Percentiles rank a stretch among this genome's conserved stretches.
These are phyloP conservation scores for Monilinia laxa DNA, from an alignment of 2,329 filamentous ascomycete genomes.

Conservation along the genomic window DNA sequence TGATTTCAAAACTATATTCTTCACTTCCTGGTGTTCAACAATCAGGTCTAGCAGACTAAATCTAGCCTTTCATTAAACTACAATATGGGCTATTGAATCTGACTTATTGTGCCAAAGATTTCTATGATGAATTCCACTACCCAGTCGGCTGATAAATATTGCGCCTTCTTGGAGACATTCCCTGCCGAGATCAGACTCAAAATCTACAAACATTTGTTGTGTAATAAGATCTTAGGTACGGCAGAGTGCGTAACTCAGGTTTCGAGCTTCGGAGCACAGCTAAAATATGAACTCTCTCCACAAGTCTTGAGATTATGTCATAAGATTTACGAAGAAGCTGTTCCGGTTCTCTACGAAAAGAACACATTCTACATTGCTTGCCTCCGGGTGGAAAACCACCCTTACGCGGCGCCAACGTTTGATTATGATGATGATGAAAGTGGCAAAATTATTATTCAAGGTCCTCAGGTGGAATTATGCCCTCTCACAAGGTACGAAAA, in stretches of 20 bases:
- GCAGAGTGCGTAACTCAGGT: neutral
- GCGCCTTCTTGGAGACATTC: constrained; percentile 10
- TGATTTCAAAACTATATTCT: neutral
- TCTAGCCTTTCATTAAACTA: neutral
- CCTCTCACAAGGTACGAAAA: constrained; percentile 22
- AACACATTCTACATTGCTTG: constrained; percentile 44
- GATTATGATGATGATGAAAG: neutral
- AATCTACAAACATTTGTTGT: constrained; percentile 43
- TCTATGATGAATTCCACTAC: neutral
- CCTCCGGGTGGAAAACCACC: neutral
- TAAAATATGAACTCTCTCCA: constrained; percentile 26
- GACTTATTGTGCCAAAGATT: neutral
- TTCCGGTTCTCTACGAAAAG: constrained; percentile 45
- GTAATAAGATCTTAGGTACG: constrained; percentile 16
- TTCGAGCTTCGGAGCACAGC: neutral
- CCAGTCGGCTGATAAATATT: neutral
- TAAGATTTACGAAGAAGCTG: constrained; percentile 14
- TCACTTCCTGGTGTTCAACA: neutral
- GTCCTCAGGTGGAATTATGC: constrained; percentile 8
- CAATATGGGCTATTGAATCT: neutral
- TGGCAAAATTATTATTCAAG: neutral
- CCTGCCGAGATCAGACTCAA: constrained; percentile 55
- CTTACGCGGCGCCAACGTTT: neutral
- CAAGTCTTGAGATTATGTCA: constrained; percentile 22
- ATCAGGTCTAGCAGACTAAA: neutral